Conservation (phyloP, 768 basidiomycete species). For the Phylloporus sp. region DNA sequence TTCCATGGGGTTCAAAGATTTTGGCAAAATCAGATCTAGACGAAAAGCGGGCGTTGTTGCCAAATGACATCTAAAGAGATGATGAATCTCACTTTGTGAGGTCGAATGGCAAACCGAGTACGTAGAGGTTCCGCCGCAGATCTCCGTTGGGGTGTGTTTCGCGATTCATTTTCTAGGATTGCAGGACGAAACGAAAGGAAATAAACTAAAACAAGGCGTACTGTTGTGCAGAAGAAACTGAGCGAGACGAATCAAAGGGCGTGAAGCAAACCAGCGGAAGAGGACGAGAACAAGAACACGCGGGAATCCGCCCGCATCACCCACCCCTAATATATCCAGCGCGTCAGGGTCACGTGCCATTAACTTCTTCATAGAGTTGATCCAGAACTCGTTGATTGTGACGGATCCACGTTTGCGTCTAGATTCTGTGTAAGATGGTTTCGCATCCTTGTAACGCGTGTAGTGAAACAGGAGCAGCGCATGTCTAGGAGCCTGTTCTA, state of each 20-base stretch:
- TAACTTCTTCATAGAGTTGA: conserved; percentile 9
- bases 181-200: conserved; percentile 13
- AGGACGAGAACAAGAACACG: conserved; percentile 25
- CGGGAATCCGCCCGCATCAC: conserved; percentile 18
- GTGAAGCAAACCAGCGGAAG: conserved; percentile 22
- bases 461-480: not conserved
- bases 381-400: not conserved
- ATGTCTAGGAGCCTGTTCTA: conserved; percentile 43
- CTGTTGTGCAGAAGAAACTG: conserved; percentile 2
- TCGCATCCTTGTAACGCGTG: not conserved
- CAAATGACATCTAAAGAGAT: not conserved
- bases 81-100: conserved; percentile 57
- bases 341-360: conserved; percentile 27
- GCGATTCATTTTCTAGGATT: conserved; percentile 24
- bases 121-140: conserved; percentile 72
- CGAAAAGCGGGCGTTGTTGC: not conserved
- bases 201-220: conserved; percentile 7
- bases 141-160: conserved; percentile 36
- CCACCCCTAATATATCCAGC: conserved; percentile 24
- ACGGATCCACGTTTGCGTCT: not conserved
- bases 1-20: conserved; percentile 61
- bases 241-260: conserved; percentile 15
- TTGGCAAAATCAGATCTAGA: conserved; percentile 50
- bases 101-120: conserved; percentile 78
- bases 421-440: conserved; percentile 12